Conservation (phyloP, 768 basidiomycete genomes). For the Hypholoma fasciculare region DNA sequence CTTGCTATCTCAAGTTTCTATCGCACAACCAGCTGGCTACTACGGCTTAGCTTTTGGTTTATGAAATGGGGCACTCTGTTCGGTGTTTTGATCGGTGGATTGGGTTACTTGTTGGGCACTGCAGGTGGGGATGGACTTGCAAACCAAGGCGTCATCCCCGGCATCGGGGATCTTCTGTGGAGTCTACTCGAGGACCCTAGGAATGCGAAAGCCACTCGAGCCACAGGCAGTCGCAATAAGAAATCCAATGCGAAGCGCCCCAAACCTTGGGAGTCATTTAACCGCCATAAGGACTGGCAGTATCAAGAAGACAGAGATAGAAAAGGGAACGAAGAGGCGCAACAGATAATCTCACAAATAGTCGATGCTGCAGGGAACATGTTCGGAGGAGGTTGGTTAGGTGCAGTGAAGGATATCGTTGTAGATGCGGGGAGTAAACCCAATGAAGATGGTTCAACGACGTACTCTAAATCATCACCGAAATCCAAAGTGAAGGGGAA, state of each 20-base stretch:
- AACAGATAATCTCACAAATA: slow-evolving; percentile 16
- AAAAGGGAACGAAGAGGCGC: slow-evolving; percentile 8
- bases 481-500: slow-evolving; percentile 1
- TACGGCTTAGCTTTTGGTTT: slow-evolving; percentile 66
- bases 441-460: not conserved
- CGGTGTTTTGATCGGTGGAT: slow-evolving; percentile 48
- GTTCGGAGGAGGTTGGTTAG: slow-evolving; percentile 20
- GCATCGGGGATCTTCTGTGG: slow-evolving; percentile 37
- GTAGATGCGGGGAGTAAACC: not conserved
- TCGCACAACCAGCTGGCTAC: slow-evolving; percentile 75
- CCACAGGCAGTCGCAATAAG: slow-evolving; percentile 13
- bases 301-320: slow-evolving; percentile 28
- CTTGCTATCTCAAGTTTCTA: slow-evolving; percentile 76
- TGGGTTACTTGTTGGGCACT: slow-evolving; percentile 53
- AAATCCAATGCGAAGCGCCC: slow-evolving; percentile 26
- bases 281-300: slow-evolving; percentile 61
- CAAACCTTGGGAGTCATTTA: slow-evolving; percentile 69
- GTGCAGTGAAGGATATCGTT: slow-evolving; percentile 1
- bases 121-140: slow-evolving; percentile 30
- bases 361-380: slow-evolving; percentile 14
- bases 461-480: not conserved
- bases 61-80: slow-evolving; percentile 77
- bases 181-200: slow-evolving; percentile 26
- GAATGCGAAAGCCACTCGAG: not conserved
- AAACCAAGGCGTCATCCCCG: slow-evolving; percentile 36